Evolutionary conservation across 306 rosid species (phyloP).

Genomic region (Glycine latifolia): DNA sequence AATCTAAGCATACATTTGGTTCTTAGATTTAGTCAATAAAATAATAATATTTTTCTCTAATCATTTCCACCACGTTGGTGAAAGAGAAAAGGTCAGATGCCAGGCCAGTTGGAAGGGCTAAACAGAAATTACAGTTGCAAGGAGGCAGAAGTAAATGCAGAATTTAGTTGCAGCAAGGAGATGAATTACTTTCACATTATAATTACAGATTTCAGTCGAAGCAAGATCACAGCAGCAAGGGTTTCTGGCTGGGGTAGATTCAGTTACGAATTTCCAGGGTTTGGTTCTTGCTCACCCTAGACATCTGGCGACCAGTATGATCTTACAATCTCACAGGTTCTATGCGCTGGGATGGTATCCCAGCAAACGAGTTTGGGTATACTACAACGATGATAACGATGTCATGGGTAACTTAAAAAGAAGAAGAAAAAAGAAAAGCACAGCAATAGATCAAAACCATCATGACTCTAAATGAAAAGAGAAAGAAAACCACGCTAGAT

Average conservation of each 20-base stretch:
- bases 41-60: not conserved
- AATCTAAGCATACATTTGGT: constrained; percentile 1
- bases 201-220: not conserved
- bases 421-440: not conserved
- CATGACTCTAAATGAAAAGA: not conserved
- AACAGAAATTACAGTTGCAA: not conserved
- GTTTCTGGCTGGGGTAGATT: not conserved
- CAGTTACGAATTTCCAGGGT: not conserved
- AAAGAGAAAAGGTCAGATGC: not conserved
- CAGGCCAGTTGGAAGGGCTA: not conserved
- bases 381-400: not conserved
- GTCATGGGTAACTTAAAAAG: not conserved
- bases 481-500: not conserved
- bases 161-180: constrained; percentile 12
- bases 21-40: not conserved
- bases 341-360: not conserved
- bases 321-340: not conserved
- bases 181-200: constrained; percentile 8
- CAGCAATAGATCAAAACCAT: constrained; percentile 14
- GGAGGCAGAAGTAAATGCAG: not conserved
- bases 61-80: not conserved
- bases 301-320: not conserved
- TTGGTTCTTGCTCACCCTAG: constrained; percentile 14
- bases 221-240: not conserved
- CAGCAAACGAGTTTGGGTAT: not conserved